Conservation (phyloP, 768 basidiomycete genomes). For the Sarcodon aspratus region DNA sequence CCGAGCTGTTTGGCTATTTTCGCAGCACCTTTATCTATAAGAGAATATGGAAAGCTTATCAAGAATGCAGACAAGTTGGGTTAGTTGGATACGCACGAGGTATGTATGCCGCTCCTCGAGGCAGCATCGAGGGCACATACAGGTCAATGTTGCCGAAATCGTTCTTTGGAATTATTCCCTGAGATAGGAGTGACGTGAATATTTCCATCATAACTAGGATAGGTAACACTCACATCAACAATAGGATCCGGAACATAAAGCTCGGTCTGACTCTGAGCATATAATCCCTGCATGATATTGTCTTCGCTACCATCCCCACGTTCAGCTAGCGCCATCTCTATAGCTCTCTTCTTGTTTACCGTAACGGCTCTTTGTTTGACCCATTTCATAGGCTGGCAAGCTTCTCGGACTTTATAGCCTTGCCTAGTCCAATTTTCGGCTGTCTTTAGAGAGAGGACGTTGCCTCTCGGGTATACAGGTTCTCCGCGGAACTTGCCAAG, state of each 20-base stretch:
- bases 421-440: constrained; percentile 93
- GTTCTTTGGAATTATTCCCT: constrained; percentile 94
- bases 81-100: constrained; percentile 55
- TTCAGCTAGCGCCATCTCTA: constrained; percentile 43
- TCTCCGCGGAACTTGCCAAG: constrained; percentile 91
- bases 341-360: constrained; percentile 62
- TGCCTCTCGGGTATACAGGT: constrained; percentile 77
- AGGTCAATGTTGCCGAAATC: constrained; percentile 95
- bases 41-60: not conserved
- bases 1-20: constrained; percentile 84
- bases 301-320: constrained; percentile 24
- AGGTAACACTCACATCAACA: constrained; percentile 49
- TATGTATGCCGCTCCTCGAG: constrained; percentile 74
- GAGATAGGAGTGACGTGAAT: constrained; percentile 1
- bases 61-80: not conserved
- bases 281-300: constrained; percentile 79
- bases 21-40: constrained; percentile 55
- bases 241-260: constrained; percentile 71
- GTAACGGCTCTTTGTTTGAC: constrained; percentile 81
- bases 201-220: constrained; percentile 3
- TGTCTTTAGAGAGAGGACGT: constrained; percentile 80
- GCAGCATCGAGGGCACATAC: constrained; percentile 92
- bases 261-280: constrained; percentile 78
- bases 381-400: constrained; percentile 81
- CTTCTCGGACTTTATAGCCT: constrained; percentile 61